Conservation (phyloP, 805 yeast species). For the Candida parachauliodes region DNA sequence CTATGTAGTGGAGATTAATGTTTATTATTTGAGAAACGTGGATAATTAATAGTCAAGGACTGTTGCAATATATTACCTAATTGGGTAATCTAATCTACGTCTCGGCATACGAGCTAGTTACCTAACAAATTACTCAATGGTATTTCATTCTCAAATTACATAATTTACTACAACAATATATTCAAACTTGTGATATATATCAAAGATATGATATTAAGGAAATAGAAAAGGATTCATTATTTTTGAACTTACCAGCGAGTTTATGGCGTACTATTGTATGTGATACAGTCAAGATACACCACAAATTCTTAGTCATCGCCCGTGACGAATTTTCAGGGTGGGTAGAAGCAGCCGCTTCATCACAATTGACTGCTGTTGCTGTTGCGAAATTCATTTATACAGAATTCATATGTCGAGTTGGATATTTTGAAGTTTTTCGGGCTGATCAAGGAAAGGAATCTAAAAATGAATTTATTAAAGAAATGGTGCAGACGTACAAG, state of each 20-base stretch:
- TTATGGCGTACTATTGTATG: slow-evolving; percentile 1
- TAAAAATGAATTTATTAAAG: neutral
- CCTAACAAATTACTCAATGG: no score
- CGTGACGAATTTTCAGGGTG: slow-evolving; percentile 4
- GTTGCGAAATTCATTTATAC: neutral
- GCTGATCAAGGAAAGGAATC: slow-evolving; percentile 1
- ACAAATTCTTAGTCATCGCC: slow-evolving; percentile 1
- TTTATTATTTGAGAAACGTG: no score
- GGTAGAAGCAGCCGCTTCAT: slow-evolving; percentile 1
- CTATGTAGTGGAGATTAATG: no score
- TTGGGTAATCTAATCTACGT: no score
- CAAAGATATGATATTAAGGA: neutral
- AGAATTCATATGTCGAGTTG: slow-evolving; percentile 2
- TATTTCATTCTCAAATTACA: neutral
- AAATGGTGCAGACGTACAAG: neutral
- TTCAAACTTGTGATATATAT: neutral
- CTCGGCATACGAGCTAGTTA: no score
- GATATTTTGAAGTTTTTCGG: neutral
- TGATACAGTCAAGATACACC: neutral
- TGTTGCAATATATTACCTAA: no score
- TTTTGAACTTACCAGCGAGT: neutral
- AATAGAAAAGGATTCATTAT: neutral
- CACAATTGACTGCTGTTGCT: neutral
- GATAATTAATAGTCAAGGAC: no score
- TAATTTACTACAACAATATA: neutral